Evolutionary conservation across 2,329 filamentous ascomycete genomes (phyloP), one percentile per base, ranked within the genome.

Genomic region (Alternaria brassicicola): DNA sequence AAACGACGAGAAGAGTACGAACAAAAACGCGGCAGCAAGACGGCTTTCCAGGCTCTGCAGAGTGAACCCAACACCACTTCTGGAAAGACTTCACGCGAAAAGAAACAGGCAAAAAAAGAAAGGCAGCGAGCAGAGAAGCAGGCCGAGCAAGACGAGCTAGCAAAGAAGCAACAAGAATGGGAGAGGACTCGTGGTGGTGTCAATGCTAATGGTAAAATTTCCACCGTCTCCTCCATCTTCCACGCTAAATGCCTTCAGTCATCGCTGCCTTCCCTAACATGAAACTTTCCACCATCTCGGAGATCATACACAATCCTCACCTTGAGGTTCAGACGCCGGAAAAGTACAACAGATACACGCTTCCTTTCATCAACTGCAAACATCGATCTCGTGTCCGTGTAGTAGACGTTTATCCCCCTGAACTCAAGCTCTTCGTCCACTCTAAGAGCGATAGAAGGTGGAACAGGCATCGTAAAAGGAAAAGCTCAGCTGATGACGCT

Each of bases 301-400:
- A 82, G 15, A 86, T 89, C 41, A 61, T 85, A 21, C 75, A 82
- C 53, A 79, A 79, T 30, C 68, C 79, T 63, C 74, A 67, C 28
- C 78, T 85, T 62, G 71, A 81, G 43, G 52, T 53, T 21, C 65
- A 54, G 21, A 71, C 63, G 5, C 52, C 62, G 13, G 55, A 38
- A 1, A 66, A 64, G 2, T 80, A 80, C 3, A 72, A 79, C n/a
- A 63, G 74, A 21, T 81, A 81, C 57, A 72, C 68, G 3, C 70
- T 93, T 0, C 91, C 93, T 0, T 96, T 96, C 69, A 82, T 88
- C 55, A 92, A 93, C 69, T 79, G 84, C 55, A 90, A 87, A 39
- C 93, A 93, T 72, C 86, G 87, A 45, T 81, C 86, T 21, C 82
- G 84, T 31, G 88, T 91, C 33, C 88, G 91, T n/a, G 88, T 96